Evolutionary conservation across 768 basidiomycete genomes (phyloP), one percentile per base, ranked within the genome.

Genomic region (Clathrus columnatus): DNA sequence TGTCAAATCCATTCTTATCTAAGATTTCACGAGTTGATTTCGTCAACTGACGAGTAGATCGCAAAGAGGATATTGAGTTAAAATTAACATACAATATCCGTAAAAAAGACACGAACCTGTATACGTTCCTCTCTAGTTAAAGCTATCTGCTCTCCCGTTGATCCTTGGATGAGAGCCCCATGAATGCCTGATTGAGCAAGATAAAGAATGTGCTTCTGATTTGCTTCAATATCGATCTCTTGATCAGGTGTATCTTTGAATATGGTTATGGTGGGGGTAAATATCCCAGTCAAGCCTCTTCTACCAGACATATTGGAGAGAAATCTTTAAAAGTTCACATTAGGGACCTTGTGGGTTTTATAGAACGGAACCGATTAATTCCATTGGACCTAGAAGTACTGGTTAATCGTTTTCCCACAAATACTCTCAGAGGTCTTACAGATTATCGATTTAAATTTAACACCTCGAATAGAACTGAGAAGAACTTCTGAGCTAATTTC

Each of bases 1-100:
- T 61, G 17, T 60, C 50, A 20, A 88, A 69, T 1, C 82, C 84
- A 16, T 78, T 81, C 11, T 69, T 70, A 63, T 95, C 90, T 47
- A 94, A 74, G 0, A 82, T 83, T 54, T 76, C 75, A 45, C 93
- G 80, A 21, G 85, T 83, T 2, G 81, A 74, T 20, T 54, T 54
- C 61, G 68, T 65, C 42, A 74, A 60, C n/a, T 59, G 56, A 27
- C n/a, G n/a, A n/a, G n/a, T n/a, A n/a, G 58, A 57, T 42, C 36
- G 36, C 7, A n/a, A n/a, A n/a, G n/a, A n/a, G n/a, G n/a, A n/a
- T 36, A n/a, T 36, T 36, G 68, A 62, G 54, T 14, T 58, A 58
- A 17, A 56, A 54, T n/a, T 24, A 54, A 10, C 51, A 20, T 42
- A 42, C 23, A 54, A 21, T 8, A 11, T 46, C 17, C 26, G 8